phyloP scores from a whole-genome alignment of 495 filamentous ascomycete species.

The Aspergillus steynii region DNA sequence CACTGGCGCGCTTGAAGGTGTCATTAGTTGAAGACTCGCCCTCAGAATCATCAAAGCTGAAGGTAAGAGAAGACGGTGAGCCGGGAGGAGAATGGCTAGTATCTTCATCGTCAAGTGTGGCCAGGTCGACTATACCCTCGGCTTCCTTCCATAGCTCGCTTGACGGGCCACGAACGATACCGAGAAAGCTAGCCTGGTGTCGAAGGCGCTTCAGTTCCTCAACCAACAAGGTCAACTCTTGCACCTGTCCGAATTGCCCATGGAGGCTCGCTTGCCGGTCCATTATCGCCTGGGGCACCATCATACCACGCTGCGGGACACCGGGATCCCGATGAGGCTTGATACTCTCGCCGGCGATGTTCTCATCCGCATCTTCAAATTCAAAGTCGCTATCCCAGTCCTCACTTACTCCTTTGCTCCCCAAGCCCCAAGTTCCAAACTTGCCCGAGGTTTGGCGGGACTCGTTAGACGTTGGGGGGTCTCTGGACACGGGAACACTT shows the following conservation, averaged over 20 bases:
- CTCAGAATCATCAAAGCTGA: slow-evolving; percentile 60
- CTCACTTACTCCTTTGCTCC: slow-evolving; percentile 78
- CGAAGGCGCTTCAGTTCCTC: slow-evolving; percentile 74
- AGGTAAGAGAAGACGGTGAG: slow-evolving; percentile 52
- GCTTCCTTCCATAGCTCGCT: slow-evolving; percentile 78
- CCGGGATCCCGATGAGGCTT: slow-evolving; percentile 23
- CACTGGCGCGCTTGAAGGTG: slow-evolving; percentile 37
- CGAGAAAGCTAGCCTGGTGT: slow-evolving; percentile 62
- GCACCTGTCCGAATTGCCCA: slow-evolving; percentile 83
- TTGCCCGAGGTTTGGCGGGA: slow-evolving; percentile 66
- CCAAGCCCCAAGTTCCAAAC: slow-evolving; percentile 86
- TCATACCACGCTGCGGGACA: slow-evolving; percentile 51
- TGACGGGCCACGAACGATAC: slow-evolving; percentile 61
- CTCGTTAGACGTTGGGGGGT: slow-evolving; percentile 52
- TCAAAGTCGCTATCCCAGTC: slow-evolving; percentile 87
- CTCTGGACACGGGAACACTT: slow-evolving; percentile 86
- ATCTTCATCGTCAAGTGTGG: slow-evolving; percentile 79
- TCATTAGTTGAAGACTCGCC: slow-evolving; percentile 51
- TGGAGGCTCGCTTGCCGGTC: slow-evolving; percentile 82
- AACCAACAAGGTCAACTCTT: slow-evolving; percentile 79
- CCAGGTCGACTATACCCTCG: slow-evolving; percentile 82
- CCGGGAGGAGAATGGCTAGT: slow-evolving; percentile 46
- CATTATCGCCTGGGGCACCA: slow-evolving; percentile 78
- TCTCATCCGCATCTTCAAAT: slow-evolving; percentile 58
- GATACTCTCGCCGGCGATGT: slow-evolving; percentile 24